Evolutionary conservation across 345 rosid species (phyloP).

Genomic region (Eucalyptus tenuipes): DNA sequence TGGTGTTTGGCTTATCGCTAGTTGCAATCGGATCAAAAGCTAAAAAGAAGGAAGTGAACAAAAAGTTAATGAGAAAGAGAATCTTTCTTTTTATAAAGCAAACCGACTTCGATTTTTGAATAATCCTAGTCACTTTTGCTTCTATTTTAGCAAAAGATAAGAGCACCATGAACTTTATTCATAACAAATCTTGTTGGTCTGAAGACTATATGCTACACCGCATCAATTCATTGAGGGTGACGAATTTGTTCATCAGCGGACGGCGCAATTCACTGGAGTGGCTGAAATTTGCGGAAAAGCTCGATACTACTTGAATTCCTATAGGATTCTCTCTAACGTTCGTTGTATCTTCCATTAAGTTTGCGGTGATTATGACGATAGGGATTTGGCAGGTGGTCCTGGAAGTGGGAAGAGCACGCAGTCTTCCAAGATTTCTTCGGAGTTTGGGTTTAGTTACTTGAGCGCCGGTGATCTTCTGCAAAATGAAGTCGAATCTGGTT

Average conservation of each 20-base stretch:
- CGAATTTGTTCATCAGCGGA: not conserved
- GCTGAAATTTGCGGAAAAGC: not conserved
- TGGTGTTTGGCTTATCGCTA: not conserved
- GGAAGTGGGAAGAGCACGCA: conserved; percentile 29
- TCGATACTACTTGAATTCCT: not conserved
- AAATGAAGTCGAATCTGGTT: conserved; percentile 15
- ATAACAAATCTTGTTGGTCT: not conserved
- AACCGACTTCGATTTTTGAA: not conserved
- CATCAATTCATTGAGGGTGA: not conserved
- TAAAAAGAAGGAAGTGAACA: not conserved
- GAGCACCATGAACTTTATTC: not conserved
- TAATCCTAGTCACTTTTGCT: not conserved
- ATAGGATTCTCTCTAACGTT: not conserved
- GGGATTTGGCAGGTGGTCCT: not conserved
- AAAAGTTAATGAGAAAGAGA: not conserved
- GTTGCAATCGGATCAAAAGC: not conserved
- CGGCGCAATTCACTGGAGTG: not conserved
- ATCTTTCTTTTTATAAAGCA: not conserved
- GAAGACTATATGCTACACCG: not conserved
- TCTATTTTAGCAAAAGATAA: not conserved
- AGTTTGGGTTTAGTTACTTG: conserved; percentile 10
- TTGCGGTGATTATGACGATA: not conserved
- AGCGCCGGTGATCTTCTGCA: conserved; percentile 23
- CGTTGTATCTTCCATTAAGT: not conserved
- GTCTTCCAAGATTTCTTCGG: conserved; percentile 3